Evolutionary conservation across 1,284 basidiomycete species (phyloP), one percentile per base, ranked within the genome.

Genomic region (Ustilago shanxiensis): DNA sequence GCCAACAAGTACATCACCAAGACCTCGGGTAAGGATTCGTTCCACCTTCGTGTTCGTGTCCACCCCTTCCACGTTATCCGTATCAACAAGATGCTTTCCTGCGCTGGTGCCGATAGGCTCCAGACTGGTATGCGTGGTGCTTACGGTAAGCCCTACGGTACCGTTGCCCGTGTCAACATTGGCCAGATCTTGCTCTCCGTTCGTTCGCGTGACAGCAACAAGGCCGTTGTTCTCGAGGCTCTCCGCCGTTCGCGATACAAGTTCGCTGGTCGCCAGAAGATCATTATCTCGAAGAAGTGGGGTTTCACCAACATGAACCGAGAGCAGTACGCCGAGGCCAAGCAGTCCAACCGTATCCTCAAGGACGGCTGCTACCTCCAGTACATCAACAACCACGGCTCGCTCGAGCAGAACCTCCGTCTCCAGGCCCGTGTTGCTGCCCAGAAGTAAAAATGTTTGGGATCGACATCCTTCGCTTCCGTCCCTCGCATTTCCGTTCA

Each of bases 21-120:
- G 92, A 95, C 93, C 26, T 92, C 93, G 59, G 96, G 96, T 87
- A 98, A 98, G 90, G 96, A 99, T 86, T 94, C 95, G 22, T 98
- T 99, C 95, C 96, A 99, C 88, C 88, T 98, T 87, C 92, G 96
- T 85, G 95, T 99, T 82, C 93, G 95, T 79, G 95, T 95, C 66
- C 96, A 99, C 89, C 96, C 96, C 72, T 98, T 93, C 94, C 96
- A 98, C 88, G 94, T 98, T 83, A 89, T 99, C 88, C 93, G 96
- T 83, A 98, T 98, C 92, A 98, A 99, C 93, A 99, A 99, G 92
- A 98, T 98, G 94, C 94, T 98, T 90, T 94, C 93, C 73, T 98
- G 96, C 88, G 96, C 96, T 83, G 96, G 96, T 87, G 95, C 96
- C 85, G 96, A 98, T 95, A 93, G 94, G 73, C 83, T 86, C 82